Evolutionary conservation across 306 rosid species (phyloP).

Genomic region (Acacia confusa): DNA sequence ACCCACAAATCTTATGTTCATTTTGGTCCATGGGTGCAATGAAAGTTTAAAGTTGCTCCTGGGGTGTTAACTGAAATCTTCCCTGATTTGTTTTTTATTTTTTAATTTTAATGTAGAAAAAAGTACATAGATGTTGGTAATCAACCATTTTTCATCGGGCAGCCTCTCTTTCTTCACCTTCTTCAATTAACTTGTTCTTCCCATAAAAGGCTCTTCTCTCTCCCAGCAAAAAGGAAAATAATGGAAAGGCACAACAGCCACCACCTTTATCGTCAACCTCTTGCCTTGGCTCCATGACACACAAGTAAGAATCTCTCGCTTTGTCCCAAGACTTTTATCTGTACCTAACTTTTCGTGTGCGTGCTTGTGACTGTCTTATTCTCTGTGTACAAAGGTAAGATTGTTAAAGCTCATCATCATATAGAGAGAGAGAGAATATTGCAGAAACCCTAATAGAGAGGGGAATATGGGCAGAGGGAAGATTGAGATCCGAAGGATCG

Average conservation of each 20-base stretch:
- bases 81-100: too few species aligned
- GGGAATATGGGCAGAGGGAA: constrained; percentile 81
- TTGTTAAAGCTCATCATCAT: neutral
- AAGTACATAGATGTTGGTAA: constrained; percentile 21
- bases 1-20: too few species aligned
- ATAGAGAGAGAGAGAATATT: neutral
- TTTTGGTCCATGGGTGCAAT: too few species aligned
- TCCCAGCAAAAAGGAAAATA: neutral
- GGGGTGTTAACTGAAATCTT: too few species aligned
- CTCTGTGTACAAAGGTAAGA: neutral
- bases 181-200: neutral
- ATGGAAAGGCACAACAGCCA: constrained; percentile 14
- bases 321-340: constrained; percentile 5
- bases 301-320: constrained; percentile 39
- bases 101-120: constrained; percentile 6
- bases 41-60: too few species aligned
- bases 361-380: neutral
- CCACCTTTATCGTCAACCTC: neutral
- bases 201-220: constrained; percentile 21
- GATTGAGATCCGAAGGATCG: constrained; percentile 82
- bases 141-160: neutral
- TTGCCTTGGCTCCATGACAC: constrained; percentile 15
- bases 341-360: constrained; percentile 1
- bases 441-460: constrained; percentile 50
- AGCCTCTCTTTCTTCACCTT: neutral